A percentile compares a stretch with the other conserved stretches of the same genome.
Conservation (phyloP, 305 asterid genomes). For the Fraxinus nigra region DNA sequence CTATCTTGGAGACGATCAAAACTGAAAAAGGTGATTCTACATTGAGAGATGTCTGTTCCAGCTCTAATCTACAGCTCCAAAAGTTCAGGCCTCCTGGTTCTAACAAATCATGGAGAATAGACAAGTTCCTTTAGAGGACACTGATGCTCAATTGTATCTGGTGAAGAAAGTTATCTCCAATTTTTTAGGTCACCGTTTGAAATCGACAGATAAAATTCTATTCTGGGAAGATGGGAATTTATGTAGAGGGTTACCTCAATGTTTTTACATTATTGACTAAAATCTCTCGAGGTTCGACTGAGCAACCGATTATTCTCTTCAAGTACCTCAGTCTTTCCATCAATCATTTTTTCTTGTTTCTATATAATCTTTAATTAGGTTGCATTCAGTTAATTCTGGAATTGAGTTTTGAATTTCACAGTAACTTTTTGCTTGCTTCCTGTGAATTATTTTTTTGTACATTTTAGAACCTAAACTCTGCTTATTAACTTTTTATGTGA, state of each 20-base stretch:
- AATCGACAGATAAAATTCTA: conserved; percentile 23
- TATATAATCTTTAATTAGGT: not conserved
- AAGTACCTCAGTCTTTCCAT: not conserved
- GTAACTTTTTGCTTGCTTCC: not conserved
- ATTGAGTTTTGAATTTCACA: not conserved
- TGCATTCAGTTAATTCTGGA: not conserved
- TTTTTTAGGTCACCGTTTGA: conserved; percentile 15
- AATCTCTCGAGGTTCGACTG: conserved; percentile 34
- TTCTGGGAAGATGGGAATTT: conserved; percentile 28
- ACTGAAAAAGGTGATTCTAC: conserved; percentile 35
- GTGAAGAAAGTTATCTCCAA: conserved; percentile 33
- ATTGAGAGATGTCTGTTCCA: conserved; percentile 24
- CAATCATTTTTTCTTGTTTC: not conserved
- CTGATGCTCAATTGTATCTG: conserved; percentile 23
- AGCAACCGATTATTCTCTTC: conserved; percentile 22
- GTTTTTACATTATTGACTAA: conserved; percentile 31
- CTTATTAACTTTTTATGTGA: not conserved
- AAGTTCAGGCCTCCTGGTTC: conserved; percentile 42
- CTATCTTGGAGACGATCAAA: conserved; percentile 35
- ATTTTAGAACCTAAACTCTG: not conserved
- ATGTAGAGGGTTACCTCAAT: conserved; percentile 15
- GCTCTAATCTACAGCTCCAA: conserved; percentile 29
- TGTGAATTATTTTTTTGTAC: not conserved
- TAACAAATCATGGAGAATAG: conserved; percentile 36
- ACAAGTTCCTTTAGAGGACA: conserved; percentile 37